Base-by-base conservation (phyloP, 2,329 filamentous ascomycete genomes). In the Epichloe aotearoae region DNA sequence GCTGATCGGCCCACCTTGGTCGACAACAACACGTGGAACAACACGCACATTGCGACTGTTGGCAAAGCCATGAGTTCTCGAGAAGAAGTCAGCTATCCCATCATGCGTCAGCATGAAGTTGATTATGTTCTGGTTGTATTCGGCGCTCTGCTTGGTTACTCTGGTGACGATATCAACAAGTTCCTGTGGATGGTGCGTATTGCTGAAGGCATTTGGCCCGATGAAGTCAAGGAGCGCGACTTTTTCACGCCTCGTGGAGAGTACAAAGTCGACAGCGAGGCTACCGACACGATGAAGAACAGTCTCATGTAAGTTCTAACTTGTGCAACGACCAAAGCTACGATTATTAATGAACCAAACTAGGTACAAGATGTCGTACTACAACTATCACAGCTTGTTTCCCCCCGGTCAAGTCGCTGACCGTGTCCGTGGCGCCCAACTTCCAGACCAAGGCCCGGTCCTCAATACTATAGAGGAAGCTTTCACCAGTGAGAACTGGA, bases 281-380 rank as follows among this genome's bases (percentile, higher is more conserved):
- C 93, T 49, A 95, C 90, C 5, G 88, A 93, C 23, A 88, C 91
- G 43, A 98, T 98, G 93, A 93, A 88, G 76, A 95, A 98, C 80
- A 96, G 90, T 71, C 79, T 98, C 77, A 96, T 97, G 91, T 94
- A 78, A 78, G 87, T 73, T 49, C 30, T 15, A 36, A 5, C n/a
- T 20, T 11, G 12, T 34, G n/a, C 10, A 41, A 4, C 11, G 17
- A 20, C 8, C n/a, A n/a, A 19, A 38, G 17, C 17, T 17, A 20
- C 15, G 5, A 10, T 34, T 33, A 5, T 20, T 46, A 38, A 51
- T 17, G 33, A 42, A 64, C 67, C 54, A 69, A 61, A 47, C 26
- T 57, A 95, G 90, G 88, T 98, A 98, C 81, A 98, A 98, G 79
- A 96, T 98, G 90, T 96, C 89, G 20, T 98, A 98, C 79, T 87